Evolutionary conservation across 2,329 filamentous ascomycete genomes (phyloP).

Genomic region (Penicillium verrucosum): DNA sequence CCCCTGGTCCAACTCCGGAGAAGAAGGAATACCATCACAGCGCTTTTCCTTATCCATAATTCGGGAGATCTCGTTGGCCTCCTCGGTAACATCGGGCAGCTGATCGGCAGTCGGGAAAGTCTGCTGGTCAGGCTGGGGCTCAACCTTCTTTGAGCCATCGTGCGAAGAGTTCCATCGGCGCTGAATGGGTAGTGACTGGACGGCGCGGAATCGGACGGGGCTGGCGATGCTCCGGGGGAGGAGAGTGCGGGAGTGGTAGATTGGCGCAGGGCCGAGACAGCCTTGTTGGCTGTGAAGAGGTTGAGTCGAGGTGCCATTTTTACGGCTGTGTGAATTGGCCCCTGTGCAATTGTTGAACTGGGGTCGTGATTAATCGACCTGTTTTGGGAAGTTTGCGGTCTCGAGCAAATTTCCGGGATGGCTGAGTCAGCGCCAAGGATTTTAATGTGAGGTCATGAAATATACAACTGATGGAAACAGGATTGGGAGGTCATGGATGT

Average conservation of each 20-base stretch:
- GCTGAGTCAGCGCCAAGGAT: conserved; percentile 21
- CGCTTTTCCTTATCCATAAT: conserved; percentile 50
- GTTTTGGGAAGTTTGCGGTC: conserved; percentile 10
- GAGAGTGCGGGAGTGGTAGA: conserved; percentile 23
- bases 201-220: conserved; percentile 21
- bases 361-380: conserved; percentile 12
- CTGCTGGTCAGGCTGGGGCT: conserved; percentile 25
- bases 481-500: background rate
- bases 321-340: conserved; percentile 8
- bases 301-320: conserved; percentile 57
- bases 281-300: conserved; percentile 41
- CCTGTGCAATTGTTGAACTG: conserved; percentile 1
- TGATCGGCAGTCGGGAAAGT: conserved; percentile 51
- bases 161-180: conserved; percentile 38
- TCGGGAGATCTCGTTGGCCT: conserved; percentile 59
- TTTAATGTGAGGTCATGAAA: conserved; percentile 5
- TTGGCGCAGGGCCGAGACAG: conserved; percentile 33
- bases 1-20: conserved; percentile 62
- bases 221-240: conserved; percentile 22
- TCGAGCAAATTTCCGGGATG: conserved; percentile 20
- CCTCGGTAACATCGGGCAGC: conserved; percentile 61
- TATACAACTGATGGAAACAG: background rate
- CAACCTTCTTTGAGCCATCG: conserved; percentile 27
- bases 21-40: conserved; percentile 42
- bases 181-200: conserved; percentile 18